Conservation (phyloP, 441 rosid genomes). For the Populus hybrid region DNA sequence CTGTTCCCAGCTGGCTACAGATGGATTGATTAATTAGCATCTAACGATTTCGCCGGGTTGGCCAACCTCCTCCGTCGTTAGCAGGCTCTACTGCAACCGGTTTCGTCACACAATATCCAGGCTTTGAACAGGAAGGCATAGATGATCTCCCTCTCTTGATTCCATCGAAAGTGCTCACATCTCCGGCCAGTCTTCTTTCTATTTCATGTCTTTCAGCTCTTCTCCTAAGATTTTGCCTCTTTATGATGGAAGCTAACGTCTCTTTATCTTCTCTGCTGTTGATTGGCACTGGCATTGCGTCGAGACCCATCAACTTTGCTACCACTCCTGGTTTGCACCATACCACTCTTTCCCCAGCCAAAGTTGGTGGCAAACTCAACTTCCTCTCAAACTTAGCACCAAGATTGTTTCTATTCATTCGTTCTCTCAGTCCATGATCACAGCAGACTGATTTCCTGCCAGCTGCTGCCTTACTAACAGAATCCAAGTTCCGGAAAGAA, state of each 20-base stretch:
- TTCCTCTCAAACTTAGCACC: not conserved
- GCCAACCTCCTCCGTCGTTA: constrained; percentile 33
- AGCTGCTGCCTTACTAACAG: not conserved
- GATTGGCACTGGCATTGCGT: constrained; percentile 63
- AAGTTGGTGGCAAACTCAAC: constrained; percentile 28
- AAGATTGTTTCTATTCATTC: not conserved
- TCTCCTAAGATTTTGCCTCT: constrained; percentile 48
- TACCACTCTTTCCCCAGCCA: constrained; percentile 57
- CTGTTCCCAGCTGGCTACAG: too few relatives aligned
- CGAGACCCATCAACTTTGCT: constrained; percentile 87
- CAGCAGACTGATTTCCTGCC: constrained; percentile 38
- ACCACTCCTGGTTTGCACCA: constrained; percentile 93
- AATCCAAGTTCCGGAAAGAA: constrained; percentile 49
- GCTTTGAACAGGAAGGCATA: constrained; percentile 21
- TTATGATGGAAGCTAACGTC: constrained; percentile 31
- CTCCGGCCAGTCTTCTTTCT: constrained; percentile 27
- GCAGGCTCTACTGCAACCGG: constrained; percentile 23
- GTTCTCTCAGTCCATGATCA: not conserved
- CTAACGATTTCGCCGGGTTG: constrained; percentile 36
- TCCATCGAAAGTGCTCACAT: not conserved
- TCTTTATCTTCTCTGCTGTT: constrained; percentile 19
- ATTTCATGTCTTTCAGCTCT: constrained; percentile 42
- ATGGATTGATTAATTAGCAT: not conserved
- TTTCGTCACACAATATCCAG: constrained; percentile 28
- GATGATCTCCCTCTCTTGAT: constrained; percentile 8